Evolutionary conservation across 1,284 basidiomycete species (phyloP).

Genomic region (Ustilago xerochloae): DNA sequence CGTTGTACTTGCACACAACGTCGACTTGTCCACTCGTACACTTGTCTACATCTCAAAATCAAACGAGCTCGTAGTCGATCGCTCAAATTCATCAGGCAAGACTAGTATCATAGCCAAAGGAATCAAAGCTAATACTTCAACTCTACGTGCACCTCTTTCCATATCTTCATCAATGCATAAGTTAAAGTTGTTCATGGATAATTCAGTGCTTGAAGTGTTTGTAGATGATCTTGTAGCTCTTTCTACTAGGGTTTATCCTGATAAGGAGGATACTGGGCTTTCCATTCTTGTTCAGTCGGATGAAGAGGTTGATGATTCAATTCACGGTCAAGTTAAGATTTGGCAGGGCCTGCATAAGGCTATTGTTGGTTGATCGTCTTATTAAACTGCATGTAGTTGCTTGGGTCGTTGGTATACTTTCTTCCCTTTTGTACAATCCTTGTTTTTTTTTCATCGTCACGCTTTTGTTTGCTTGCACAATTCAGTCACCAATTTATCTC

Average conservation of each 20-base stretch:
- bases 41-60: conserved; percentile 21
- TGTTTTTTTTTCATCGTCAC: not conserved
- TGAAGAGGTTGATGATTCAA: not conserved
- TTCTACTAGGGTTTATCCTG: conserved; percentile 53
- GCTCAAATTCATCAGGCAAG: conserved; percentile 25
- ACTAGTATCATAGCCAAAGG: conserved; percentile 13
- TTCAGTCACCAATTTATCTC: not conserved
- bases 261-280: conserved; percentile 20
- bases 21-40: conserved; percentile 28
- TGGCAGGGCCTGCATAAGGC: conserved; percentile 37
- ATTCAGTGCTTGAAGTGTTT: conserved; percentile 57
- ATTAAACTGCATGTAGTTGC: not conserved
- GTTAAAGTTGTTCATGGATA: conserved; percentile 52
- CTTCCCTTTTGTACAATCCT: too few relatives aligned
- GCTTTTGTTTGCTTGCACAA: not conserved
- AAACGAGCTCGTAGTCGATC: conserved; percentile 39
- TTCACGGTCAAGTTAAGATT: conserved; percentile 1
- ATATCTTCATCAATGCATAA: conserved; percentile 5
- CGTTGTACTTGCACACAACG: conserved; percentile 36
- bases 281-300: conserved; percentile 13
- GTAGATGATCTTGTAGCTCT: conserved; percentile 48
- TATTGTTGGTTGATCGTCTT: conserved; percentile 4
- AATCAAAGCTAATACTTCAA: conserved; percentile 40
- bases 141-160: conserved; percentile 16
- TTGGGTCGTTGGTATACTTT: too few relatives aligned